Percentiles rank a stretch among this genome's conserved stretches.
phyloP scores from a whole-genome alignment of 768 basidiomycete genomes.

The Cubamyces sp. region DNA sequence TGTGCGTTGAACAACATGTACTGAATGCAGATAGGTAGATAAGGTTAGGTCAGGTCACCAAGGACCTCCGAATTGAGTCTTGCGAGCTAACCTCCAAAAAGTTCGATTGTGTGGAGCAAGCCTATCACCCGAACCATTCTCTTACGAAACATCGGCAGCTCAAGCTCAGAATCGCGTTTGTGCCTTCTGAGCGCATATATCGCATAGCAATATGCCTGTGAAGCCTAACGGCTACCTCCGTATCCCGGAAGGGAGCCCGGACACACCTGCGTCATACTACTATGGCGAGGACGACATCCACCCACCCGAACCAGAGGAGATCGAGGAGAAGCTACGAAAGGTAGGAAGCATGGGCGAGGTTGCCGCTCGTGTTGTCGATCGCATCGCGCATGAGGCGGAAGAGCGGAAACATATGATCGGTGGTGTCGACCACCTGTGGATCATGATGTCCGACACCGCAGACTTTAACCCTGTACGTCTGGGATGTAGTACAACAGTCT shows the following conservation, averaged over 20 bases:
- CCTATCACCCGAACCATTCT: too few relatives aligned
- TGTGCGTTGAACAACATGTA: too few relatives aligned
- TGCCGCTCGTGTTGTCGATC: constrained; percentile 11
- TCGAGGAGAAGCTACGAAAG: constrained; percentile 24
- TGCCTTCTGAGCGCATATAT: too few relatives aligned
- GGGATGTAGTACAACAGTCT: background rate
- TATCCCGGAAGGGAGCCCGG: constrained; percentile 9
- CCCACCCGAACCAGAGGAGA: constrained; percentile 13
- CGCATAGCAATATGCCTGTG: background rate
- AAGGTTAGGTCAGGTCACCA: too few relatives aligned
- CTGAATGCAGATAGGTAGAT: too few relatives aligned
- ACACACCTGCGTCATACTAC: constrained; percentile 24
- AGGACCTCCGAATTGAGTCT: too few relatives aligned
- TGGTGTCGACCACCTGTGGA: constrained; percentile 31
- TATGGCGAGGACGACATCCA: constrained; percentile 18
- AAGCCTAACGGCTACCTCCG: constrained; percentile 9
- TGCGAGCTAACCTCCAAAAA: too few relatives aligned
- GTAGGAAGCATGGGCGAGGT: constrained; percentile 2
- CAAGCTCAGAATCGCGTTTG: too few relatives aligned
- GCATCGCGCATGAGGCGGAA: constrained; percentile 22
- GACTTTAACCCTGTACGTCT: constrained; percentile 31
- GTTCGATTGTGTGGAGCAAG: too few relatives aligned
- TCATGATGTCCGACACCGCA: constrained; percentile 26
- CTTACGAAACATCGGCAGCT: too few relatives aligned
- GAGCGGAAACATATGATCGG: constrained; percentile 30